Base-by-base conservation (phyloP, 2,329 filamentous ascomycete species). In the Eutypa lata region DNA sequence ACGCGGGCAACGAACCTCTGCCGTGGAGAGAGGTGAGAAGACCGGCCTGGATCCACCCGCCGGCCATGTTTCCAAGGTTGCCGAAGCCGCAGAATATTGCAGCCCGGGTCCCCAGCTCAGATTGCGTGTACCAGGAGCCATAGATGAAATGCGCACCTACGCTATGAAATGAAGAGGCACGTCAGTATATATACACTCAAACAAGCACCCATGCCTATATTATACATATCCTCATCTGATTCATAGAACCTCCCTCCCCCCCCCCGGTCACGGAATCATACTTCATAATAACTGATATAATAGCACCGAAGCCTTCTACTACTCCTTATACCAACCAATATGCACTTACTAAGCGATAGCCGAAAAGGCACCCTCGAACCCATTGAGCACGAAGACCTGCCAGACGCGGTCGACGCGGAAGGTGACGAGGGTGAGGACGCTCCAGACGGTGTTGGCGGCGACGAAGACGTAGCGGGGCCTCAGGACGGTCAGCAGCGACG, bases 111-210 rank as follows among this genome's bases (percentile, higher is more conserved):
- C 71, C 73, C 4, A 76, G 65, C 51, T 76, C 73, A 0, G 71
- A 71, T 47, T 69, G 69, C 49, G 71, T 72, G 51, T 76, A 76
- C 74, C 74, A 76, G 3, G 70, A 72, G 1, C 70, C 73, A 44
- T 74, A 73, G 26, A 75, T 73, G 53, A 76, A 76, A 44, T 76
- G 73, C 0, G 71, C 74, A 0, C 73, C 73, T 1, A 73, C 70
- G 49, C 68, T 71, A 18, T 31, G 10, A 2, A 10, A 8, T 7
- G n/a, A 21, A 38, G n/a, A 48, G 31, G 13, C n/a, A 8, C 16
- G 35, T 38, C 26, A 31, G 26, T 31, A 31, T 31, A 31, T 10
- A 38, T 6, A 38, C 7, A 14, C 13, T 16, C 31, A n/a, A n/a
- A n/a, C n/a, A n/a, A n/a, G n/a, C n/a, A n/a, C n/a, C n/a, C n/a